Evolutionary conservation across 2,329 filamentous ascomycete species (phyloP).

Genomic region (Diaporthe nobilis): DNA sequence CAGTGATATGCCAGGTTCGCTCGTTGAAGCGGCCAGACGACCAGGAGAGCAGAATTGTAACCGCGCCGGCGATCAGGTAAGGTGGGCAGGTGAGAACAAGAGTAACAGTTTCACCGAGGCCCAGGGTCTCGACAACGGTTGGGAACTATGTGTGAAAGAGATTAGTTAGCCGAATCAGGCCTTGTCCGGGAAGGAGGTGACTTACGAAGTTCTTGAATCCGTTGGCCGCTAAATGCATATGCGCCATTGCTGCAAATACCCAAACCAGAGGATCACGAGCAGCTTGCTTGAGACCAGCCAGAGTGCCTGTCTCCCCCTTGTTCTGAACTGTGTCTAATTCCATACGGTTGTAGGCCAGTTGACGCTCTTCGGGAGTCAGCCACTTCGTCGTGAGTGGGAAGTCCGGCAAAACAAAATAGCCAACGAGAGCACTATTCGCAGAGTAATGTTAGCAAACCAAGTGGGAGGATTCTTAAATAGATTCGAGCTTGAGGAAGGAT

Average conservation of each 20-base stretch:
- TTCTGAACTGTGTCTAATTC: conserved; percentile 39
- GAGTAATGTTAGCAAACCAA: background rate
- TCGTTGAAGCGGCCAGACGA: conserved; percentile 60
- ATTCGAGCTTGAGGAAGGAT: too few relatives aligned
- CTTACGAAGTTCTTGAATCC: conserved; percentile 53
- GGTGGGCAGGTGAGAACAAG: conserved; percentile 61
- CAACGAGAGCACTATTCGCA: conserved; percentile 45
- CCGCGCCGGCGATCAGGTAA: conserved; percentile 60
- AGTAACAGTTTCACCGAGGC: conserved; percentile 56
- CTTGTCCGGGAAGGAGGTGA: background rate
- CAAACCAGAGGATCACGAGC: conserved; percentile 45
- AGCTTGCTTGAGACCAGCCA: conserved; percentile 44
- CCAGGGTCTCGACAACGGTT: conserved; percentile 56
- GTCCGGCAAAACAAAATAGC: conserved; percentile 37
- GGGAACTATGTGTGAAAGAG: conserved; percentile 19
- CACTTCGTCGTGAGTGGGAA: conserved; percentile 35
- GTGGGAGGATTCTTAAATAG: too few relatives aligned
- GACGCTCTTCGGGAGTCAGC: conserved; percentile 21
- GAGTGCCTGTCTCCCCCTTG: conserved; percentile 43
- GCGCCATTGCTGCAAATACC: conserved; percentile 38
- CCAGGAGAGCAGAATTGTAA: conserved; percentile 58
- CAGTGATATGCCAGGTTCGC: conserved; percentile 57
- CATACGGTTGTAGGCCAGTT: conserved; percentile 28
- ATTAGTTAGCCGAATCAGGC: background rate
- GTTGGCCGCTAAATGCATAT: conserved; percentile 54